A percentile compares a stretch with the other conserved stretches of the same genome.
phyloP scores from a whole-genome alignment of 768 basidiomycete species.

The Lactifluus subvellereus region DNA sequence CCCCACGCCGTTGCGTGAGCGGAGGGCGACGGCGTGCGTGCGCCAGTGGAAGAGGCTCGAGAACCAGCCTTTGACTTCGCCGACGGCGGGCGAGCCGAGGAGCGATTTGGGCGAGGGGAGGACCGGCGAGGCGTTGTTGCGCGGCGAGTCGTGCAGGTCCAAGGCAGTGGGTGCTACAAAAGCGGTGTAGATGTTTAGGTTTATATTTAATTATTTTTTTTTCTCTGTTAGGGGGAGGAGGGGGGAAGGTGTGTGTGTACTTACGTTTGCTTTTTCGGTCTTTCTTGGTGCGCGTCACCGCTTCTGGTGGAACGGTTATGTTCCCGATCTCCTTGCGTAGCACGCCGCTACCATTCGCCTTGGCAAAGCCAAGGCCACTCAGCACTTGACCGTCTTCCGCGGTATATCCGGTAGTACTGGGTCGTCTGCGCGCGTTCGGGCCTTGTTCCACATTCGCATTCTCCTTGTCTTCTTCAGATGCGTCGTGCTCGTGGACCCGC shows the following conservation, averaged over 20 bases:
- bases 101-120: conserved; percentile 36
- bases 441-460: conserved; percentile 28
- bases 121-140: conserved; percentile 42
- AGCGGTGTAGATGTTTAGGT: conserved; percentile 10
- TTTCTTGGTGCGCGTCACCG: conserved; percentile 41
- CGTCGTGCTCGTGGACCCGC: neutral
- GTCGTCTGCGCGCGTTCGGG: conserved; percentile 26
- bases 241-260: conserved; percentile 26
- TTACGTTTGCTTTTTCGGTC: conserved; percentile 53
- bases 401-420: neutral
- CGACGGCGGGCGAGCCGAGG: conserved; percentile 64
- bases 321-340: conserved; percentile 51
- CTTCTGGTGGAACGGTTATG: conserved; percentile 34
- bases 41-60: conserved; percentile 95
- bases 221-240: neutral
- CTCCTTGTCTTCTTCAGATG: conserved; percentile 33
- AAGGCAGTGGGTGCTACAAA: conserved; percentile 27
- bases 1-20: conserved; percentile 49
- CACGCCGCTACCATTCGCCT: conserved; percentile 26
- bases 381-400: conserved; percentile 26
- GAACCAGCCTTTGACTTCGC: conserved; percentile 91
- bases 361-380: conserved; percentile 33
- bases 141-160: conserved; percentile 46
- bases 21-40: conserved; percentile 47
- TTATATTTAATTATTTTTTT: neutral